Evolutionary conservation across 2,329 filamentous ascomycete species (phyloP), one percentile per base, ranked within the genome.

Genomic region (Hypoxylon sp.): DNA sequence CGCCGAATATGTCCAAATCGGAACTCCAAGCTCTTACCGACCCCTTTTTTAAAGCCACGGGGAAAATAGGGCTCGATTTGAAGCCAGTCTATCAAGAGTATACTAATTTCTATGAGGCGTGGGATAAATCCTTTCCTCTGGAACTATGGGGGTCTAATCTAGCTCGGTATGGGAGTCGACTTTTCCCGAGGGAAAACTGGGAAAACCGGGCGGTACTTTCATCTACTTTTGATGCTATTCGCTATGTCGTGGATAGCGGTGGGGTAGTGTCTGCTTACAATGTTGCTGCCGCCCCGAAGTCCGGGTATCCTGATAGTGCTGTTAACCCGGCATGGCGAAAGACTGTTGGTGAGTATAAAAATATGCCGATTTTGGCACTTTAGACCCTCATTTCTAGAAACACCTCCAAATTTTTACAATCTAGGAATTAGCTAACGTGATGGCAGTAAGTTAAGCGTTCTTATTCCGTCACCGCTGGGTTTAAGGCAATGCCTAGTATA

Each of bases 181-280:
- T 84, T 4, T 79, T 84, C 41, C 82, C 82, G 0, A 75, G 76
- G 19, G 74, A 75, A 30, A 81, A 81, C 63, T 83, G 78, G 74
- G 74, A 73, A 38, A 72, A 79, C 77, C 69, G 75, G 73, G 70
- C 73, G 73, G 55, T 77, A 75, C 32, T 78, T 50, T 71, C 73
- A 11, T 70, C 73, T n/a, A 78, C 75, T 2, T 77, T 79, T 53
- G 75, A 76, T 41, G 77, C 75, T 46, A 78, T 82, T 65, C 64
- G 75, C 60, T 70, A 73, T 25, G 61, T 80, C 69, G 72, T 79
- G 34, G 76, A 78, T 28, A 73, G 70, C 23, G 78, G 76, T 45
- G 77, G 75, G 5, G 70, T 70, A 34, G 77, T 81, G 61, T 65
- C 74, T 6, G 73, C 74, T 21, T 74, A 74, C 23, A 74, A 75